Base-by-base conservation (phyloP, 2,329 filamentous ascomycete genomes). In the Colletotrichum abscissum region DNA sequence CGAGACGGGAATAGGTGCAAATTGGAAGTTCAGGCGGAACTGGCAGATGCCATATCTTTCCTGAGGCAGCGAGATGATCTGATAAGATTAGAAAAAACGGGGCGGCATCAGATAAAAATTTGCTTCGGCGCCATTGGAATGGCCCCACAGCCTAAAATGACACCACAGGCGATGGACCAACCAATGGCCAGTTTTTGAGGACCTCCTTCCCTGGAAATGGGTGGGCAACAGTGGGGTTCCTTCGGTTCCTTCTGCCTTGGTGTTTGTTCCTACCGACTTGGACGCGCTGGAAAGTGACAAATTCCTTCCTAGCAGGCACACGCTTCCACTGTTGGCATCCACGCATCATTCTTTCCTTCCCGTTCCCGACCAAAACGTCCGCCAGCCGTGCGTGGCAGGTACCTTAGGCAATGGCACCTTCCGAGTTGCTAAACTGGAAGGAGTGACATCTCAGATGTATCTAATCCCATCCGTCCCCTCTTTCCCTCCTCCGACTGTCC, bases 11-110 rank as follows among this genome's bases (percentile, higher is more conserved):
- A 28, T 24, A n/a, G 19, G 8, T 33, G 9, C 8, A 1, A 14
- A 38, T 22, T n/a, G 54, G 24, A 59, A 38, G 46, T 62, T 57
- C 42, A 35, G 11, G 11, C 33, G 33, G 11, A 35, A 35, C 3
- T 12, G 4, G 33, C 57, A 56, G 69, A 49, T 46, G 56, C 1
- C 14, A 42, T 24, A n/a, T 46, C 26, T 19, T n/a, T 16, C 7
- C 33, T 30, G 16, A 26, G 46, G 46, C 59, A 24, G 46, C 19
- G 42, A 63, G 72, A 74, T 72, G 63, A 74, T 74, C 72, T 74
- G 72, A 74, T 74, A 74, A 74, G 72, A 74, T 74, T 63, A 63
- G 46, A 12, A 73, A 73, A 70, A 68, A 54, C 42, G 67, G 72
- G 26, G 16, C 59, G 5, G 3, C 24, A 72, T 74, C 68, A 63